These are phyloP conservation scores for Stephanodiscus triporus DNA, from an alignment of 108 stramenopile genomes.

Conservation along the genomic window DNA sequence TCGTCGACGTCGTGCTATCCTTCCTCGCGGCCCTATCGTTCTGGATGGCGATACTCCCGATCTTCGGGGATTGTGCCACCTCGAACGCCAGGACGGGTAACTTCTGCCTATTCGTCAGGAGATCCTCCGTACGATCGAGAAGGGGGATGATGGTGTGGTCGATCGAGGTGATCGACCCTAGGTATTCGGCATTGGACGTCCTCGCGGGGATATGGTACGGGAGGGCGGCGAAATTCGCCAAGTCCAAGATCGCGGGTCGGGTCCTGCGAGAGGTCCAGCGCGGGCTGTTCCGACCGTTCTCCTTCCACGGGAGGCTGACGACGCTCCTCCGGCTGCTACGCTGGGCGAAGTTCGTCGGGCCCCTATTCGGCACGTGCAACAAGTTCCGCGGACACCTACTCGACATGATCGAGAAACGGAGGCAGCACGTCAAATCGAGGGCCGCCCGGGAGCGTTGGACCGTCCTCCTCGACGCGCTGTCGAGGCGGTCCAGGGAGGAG, in stretches of 20 bases:
- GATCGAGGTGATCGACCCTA: constrained; percentile 6
- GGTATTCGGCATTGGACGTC: constrained; percentile 35
- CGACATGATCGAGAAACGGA: constrained; percentile 53
- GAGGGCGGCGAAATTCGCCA: constrained; percentile 7
- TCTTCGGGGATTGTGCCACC: constrained; percentile 17
- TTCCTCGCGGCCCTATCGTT: neutral
- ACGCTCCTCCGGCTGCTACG: constrained; percentile 42
- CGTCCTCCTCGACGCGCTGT: constrained; percentile 31
- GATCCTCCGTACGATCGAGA: neutral
- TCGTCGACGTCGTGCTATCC: neutral
- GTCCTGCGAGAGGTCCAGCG: constrained; percentile 24
- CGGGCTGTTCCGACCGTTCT: constrained; percentile 40
- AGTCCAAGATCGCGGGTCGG: constrained; percentile 24
- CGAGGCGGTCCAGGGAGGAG: constrained; percentile 32
- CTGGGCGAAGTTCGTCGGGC: constrained; percentile 70
- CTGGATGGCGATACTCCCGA: constrained; percentile 25
- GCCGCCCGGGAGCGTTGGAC: constrained; percentile 43
- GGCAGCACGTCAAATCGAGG: constrained; percentile 48
- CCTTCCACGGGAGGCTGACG: constrained; percentile 27
- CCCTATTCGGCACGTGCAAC: constrained; percentile 67
- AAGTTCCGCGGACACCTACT: constrained; percentile 60
- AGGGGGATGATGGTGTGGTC: neutral
- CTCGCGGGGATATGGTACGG: constrained; percentile 16
- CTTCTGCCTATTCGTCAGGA: constrained; percentile 12
- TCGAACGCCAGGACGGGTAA: neutral